Evolutionary conservation across 2,329 filamentous ascomycete genomes (phyloP).

Genomic region (Exophiala lecanii-corni): DNA sequence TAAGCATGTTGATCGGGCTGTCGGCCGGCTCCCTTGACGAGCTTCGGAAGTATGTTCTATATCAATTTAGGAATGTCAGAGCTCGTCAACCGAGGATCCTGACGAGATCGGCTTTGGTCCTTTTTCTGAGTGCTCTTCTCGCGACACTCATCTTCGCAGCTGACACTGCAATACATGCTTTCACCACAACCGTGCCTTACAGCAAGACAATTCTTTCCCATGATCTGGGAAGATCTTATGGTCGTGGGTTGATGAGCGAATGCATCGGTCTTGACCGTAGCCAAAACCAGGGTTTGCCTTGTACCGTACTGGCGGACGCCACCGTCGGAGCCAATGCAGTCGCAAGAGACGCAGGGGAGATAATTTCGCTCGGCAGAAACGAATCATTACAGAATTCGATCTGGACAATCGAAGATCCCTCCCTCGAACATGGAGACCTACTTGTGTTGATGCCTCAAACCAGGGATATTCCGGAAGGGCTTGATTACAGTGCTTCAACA

Average conservation of each 20-base stretch:
- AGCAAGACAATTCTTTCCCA: not conserved
- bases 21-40: conserved; percentile 1
- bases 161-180: conserved; percentile 7
- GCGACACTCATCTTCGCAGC: conserved; percentile 2
- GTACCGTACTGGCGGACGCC: conserved; percentile 7
- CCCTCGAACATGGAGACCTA: not conserved
- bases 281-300: conserved; percentile 8
- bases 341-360: conserved; percentile 5
- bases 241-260: not conserved
- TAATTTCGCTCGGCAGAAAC: conserved; percentile 6
- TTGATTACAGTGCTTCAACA: conserved; percentile 5
- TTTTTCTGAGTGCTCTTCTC: conserved; percentile 3
- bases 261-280: conserved; percentile 3
- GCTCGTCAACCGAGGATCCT: not conserved
- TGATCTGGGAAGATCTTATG: not conserved
- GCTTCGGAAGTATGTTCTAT: conserved; percentile 1
- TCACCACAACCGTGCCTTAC: conserved; percentile 6
- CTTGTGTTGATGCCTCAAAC: conserved; percentile 6
- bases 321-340: conserved; percentile 3
- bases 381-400: conserved; percentile 2
- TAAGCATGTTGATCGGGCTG: conserved; percentile 2
- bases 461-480: not conserved
- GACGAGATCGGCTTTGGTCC: conserved; percentile 1
- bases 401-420: not conserved
- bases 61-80: not conserved